Evolutionary conservation across 768 basidiomycete species (phyloP), one percentile per base, ranked within the genome.

Genomic region (Paxillus ammoniavirescens): DNA sequence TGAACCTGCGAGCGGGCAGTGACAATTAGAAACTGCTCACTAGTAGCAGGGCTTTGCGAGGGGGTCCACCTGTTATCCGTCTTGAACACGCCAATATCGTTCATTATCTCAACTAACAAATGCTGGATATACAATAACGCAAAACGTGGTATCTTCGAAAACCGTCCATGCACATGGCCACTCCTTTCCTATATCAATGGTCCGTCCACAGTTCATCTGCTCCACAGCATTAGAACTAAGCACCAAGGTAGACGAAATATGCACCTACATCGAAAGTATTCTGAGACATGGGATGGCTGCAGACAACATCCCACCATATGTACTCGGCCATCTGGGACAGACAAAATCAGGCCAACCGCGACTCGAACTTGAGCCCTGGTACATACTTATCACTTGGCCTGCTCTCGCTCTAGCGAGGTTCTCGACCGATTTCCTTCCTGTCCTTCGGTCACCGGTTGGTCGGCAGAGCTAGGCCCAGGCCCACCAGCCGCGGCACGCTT

Each of bases 331-430:
- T 47, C 46, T 47, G 28, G 18, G 12, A 9, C n/a, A 38, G 15
- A 4, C 26, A 47, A 28, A 2, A 31, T 63, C 10, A 49, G 45
- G 28, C 35, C 9, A 35, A 35, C 3, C 13, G 13, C 35, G 35
- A 35, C 35, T 35, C 35, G 10, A 35, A 12, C 12, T 4, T 14
- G 2, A 42, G 31, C 28, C 13, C 15, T 18, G 38, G 14, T 31
- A 62, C 63, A 17, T 33, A 65, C 63, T 48, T 54, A 57, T 3
- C 31, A 18, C 8, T 5, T 46, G n/a, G 42, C 50, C 10, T 52
- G 60, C 8, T 53, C 52, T 8, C n/a, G 37, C 18, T 42, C 37
- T 6, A 28, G 8, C 8, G 47, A 21, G 2, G 37, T 38, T 8
- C 31, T 3, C 36, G 41, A 28, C 28, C 40, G 48, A 26, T 49